These are phyloP conservation scores for Geotrichum macrosporum DNA, from an alignment of 1,139 yeast species.

Conservation along the genomic window DNA sequence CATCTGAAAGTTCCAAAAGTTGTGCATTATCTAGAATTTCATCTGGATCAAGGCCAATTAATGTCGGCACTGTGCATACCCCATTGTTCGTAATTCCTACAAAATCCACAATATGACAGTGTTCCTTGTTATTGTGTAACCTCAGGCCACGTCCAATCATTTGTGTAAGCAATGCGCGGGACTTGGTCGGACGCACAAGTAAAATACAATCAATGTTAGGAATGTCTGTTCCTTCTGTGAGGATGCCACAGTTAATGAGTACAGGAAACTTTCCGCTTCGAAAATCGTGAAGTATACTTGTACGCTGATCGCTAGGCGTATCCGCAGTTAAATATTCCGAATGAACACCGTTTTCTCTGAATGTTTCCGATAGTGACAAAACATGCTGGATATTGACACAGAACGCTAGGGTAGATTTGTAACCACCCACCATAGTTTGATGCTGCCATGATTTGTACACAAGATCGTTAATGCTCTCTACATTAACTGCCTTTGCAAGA, in stretches of 20 bases:
- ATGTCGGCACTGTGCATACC: slow-evolving; percentile 56
- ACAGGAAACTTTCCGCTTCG: slow-evolving; percentile 62
- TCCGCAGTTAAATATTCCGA: slow-evolving; percentile 73
- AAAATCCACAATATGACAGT: slow-evolving; percentile 75
- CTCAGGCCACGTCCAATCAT: slow-evolving; percentile 93
- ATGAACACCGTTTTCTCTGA: slow-evolving; percentile 57
- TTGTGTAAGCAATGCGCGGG: slow-evolving; percentile 67
- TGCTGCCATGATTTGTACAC: slow-evolving; percentile 57
- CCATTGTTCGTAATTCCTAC: slow-evolving; percentile 58
- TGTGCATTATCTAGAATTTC: slow-evolving; percentile 19
- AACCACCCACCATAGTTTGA: slow-evolving; percentile 32
- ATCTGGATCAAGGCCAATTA: slow-evolving; percentile 49
- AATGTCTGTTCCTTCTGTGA: slow-evolving; percentile 94
- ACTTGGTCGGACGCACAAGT: slow-evolving; percentile 75
- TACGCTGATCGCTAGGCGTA: slow-evolving; percentile 54
- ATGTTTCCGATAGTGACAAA: slow-evolving; percentile 48
- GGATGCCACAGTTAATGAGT: slow-evolving; percentile 79
- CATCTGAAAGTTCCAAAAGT: slow-evolving; percentile 4
- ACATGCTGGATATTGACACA: slow-evolving; percentile 75
- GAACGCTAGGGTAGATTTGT: slow-evolving; percentile 68
- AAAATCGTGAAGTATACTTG: slow-evolving; percentile 53
- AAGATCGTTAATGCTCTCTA: slow-evolving; percentile 49
- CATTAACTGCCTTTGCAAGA: slow-evolving; percentile 55
- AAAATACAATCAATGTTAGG: slow-evolving; percentile 83
- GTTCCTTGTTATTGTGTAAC: slow-evolving; percentile 53